These are phyloP conservation scores for Tardiomyces depauwii DNA, from an alignment of 1,139 yeast species.

Conservation along the genomic window DNA sequence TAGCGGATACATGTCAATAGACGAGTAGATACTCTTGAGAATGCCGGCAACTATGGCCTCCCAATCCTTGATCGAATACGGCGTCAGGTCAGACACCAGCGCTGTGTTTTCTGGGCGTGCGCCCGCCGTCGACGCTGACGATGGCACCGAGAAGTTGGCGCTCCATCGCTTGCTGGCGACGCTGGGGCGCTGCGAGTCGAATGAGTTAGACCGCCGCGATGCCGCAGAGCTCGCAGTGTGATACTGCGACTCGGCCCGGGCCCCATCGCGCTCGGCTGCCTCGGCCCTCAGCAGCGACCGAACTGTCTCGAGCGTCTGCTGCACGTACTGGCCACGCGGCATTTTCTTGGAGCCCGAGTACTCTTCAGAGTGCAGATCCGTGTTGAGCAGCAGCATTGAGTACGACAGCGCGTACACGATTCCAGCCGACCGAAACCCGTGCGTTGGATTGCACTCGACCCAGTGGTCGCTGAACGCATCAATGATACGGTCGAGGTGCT, in stretches of 20 bases:
- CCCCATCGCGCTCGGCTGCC: slow-evolving; percentile 1
- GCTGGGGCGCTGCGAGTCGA: not conserved
- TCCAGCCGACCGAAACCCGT: slow-evolving; percentile 43
- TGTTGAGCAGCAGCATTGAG: slow-evolving; percentile 58
- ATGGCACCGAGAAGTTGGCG: slow-evolving; percentile 3
- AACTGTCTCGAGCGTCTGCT: slow-evolving; percentile 15
- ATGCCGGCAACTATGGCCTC: slow-evolving; percentile 13
- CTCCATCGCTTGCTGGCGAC: slow-evolving; percentile 13
- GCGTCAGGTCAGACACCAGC: slow-evolving; percentile 4
- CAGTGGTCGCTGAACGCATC: slow-evolving; percentile 63
- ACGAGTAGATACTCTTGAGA: slow-evolving; percentile 18
- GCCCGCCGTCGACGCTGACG: not conserved
- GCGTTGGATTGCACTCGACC: slow-evolving; percentile 38
- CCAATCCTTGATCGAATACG: slow-evolving; percentile 16
- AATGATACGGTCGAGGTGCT: slow-evolving; percentile 65
- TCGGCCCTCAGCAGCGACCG: slow-evolving; percentile 1
- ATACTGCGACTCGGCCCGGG: not conserved
- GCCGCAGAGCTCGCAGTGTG: not conserved
- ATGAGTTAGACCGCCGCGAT: not conserved
- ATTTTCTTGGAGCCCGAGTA: slow-evolving; percentile 24
- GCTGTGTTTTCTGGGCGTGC: not conserved
- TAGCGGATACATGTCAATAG: slow-evolving; percentile 20
- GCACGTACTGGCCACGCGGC: slow-evolving; percentile 22
- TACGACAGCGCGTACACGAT: slow-evolving; percentile 66
- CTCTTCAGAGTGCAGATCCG: slow-evolving; percentile 27